These are phyloP conservation scores for Curvularia sp. DNA, from an alignment of 2,329 filamentous ascomycete genomes.

Conservation along the genomic window DNA sequence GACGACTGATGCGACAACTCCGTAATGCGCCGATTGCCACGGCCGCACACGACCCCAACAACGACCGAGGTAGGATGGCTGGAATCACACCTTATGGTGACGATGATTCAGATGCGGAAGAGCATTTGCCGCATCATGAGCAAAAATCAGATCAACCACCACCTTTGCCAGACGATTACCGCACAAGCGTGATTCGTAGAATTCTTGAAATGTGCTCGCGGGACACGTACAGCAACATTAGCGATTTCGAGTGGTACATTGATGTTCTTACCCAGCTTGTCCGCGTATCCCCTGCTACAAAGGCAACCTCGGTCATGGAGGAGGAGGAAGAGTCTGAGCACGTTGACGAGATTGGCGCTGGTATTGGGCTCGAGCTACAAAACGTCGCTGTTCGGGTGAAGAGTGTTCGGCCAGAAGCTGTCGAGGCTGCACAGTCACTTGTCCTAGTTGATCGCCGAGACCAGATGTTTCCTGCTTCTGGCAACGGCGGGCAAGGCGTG, in stretches of 20 bases:
- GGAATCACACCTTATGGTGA: conserved; percentile 60
- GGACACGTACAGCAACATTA: conserved; percentile 83
- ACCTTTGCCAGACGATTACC: conserved; percentile 84
- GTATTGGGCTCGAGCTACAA: conserved; percentile 83
- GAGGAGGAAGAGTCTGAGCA: conserved; percentile 38
- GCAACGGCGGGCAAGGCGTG: conserved; percentile 64
- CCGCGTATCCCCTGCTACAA: conserved; percentile 66
- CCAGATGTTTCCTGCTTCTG: conserved; percentile 61
- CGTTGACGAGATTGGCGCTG: conserved; percentile 63
- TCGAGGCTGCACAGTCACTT: conserved; percentile 78
- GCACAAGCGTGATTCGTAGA: conserved; percentile 78
- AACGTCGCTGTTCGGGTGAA: conserved; percentile 92
- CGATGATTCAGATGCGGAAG: conserved; percentile 63
- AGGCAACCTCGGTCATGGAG: conserved; percentile 30
- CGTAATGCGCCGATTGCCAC: conserved; percentile 66
- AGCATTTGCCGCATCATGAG: conserved; percentile 60
- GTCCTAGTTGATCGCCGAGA: conserved; percentile 69
- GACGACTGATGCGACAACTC: conserved; percentile 86
- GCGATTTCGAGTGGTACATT: conserved; percentile 98
- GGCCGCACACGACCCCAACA: conserved; percentile 53
- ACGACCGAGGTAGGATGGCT: conserved; percentile 55
- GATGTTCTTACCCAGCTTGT: conserved; percentile 87
- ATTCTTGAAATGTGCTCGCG: conserved; percentile 89
- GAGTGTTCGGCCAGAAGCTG: conserved; percentile 79
- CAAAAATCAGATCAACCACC: conserved; percentile 59